phyloP scores from a whole-genome alignment of 176 grass and related monocot genomes.

The Oryza meyeriana region DNA sequence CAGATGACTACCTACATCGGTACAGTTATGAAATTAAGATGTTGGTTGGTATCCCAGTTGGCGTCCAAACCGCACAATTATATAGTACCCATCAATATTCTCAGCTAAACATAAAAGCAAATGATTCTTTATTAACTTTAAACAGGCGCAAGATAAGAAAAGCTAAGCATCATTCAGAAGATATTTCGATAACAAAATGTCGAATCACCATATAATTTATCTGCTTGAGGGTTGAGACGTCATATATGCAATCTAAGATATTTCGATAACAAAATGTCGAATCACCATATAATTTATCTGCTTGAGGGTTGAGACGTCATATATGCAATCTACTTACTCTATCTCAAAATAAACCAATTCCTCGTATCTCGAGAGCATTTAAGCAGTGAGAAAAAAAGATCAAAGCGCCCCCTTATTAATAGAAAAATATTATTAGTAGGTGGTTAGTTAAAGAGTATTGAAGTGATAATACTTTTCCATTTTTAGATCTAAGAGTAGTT shows the following conservation, averaged over 20 bases:
- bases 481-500: too few species aligned
- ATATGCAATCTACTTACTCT: too few species aligned
- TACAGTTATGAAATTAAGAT: neutral
- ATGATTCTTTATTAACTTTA: neutral
- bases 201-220: neutral
- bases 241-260: neutral
- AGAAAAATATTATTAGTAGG: too few species aligned
- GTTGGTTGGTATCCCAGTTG: neutral
- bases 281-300: too few species aligned
- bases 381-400: too few species aligned
- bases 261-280: too few species aligned
- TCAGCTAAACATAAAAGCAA: neutral
- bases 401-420: too few species aligned
- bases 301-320: too few species aligned
- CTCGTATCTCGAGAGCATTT: too few species aligned
- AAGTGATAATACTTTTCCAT: too few species aligned
- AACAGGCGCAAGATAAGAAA: neutral
- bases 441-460: too few species aligned
- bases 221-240: neutral
- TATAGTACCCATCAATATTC: neutral
- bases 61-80: neutral
- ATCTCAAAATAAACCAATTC: too few species aligned
- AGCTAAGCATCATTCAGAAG: neutral
- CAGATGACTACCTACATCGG: neutral
- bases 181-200: neutral